A percentile compares a stretch with the other conserved stretches of the same genome.
These are phyloP conservation scores for Linum tenue DNA, from an alignment of 345 rosid species.

Conservation along the genomic window DNA sequence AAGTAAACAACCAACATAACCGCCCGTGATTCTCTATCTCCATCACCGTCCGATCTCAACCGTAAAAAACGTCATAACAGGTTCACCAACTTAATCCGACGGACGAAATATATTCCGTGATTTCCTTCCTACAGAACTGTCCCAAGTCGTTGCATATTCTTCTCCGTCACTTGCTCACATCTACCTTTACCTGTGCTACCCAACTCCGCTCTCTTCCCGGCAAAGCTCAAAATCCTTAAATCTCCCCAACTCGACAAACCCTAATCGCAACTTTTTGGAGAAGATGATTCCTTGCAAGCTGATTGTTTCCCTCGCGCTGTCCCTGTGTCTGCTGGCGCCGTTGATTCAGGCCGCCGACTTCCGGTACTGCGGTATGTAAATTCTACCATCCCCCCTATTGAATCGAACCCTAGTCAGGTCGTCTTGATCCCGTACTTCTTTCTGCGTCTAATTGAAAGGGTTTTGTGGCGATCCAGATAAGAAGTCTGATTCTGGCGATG, in stretches of 20 bases:
- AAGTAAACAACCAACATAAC: not conserved
- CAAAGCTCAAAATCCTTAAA: no score
- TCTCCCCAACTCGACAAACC: not conserved
- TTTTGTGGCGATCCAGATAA: constrained; percentile 24
- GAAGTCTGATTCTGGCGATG: constrained; percentile 41
- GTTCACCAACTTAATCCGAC: not conserved
- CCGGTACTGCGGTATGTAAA: constrained; percentile 46
- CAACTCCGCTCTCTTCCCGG: not conserved
- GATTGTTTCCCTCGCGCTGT: constrained; percentile 8
- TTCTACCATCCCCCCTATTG: not conserved
- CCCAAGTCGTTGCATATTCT: not conserved
- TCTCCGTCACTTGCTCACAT: no score
- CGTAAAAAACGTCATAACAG: not conserved
- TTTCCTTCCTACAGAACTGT: not conserved
- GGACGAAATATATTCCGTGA: not conserved
- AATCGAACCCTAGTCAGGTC: not conserved
- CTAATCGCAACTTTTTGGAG: not conserved
- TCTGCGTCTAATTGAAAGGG: not conserved
- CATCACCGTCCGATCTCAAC: not conserved
- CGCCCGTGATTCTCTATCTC: not conserved
- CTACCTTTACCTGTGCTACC: no score
- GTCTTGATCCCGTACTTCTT: constrained; percentile 4
- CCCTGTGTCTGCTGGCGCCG: constrained; percentile 29
- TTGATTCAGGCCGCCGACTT: constrained; percentile 42
- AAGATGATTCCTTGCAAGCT: constrained; percentile 7